phyloP scores from a whole-genome alignment of 768 basidiomycete genomes.

The Hericium erinaceus region DNA sequence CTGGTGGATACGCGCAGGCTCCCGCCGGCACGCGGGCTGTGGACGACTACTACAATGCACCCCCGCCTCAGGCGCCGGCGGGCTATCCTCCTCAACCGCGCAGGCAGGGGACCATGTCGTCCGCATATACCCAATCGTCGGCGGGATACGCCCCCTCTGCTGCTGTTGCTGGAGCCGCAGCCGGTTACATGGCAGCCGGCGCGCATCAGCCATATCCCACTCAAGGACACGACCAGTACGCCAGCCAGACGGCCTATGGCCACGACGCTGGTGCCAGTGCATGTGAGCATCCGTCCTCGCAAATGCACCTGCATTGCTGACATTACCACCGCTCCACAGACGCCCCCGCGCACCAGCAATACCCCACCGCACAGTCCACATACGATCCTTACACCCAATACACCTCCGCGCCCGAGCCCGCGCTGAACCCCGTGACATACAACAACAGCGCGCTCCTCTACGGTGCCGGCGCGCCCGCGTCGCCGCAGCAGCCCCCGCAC shows the following conservation, averaged over 20 bases:
- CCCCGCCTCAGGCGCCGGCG: constrained; percentile 28
- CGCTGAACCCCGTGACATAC: constrained; percentile 32
- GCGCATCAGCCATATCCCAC: constrained; percentile 21
- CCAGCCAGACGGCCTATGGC: constrained; percentile 15
- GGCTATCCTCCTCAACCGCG: constrained; percentile 33
- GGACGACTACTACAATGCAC: constrained; percentile 58
- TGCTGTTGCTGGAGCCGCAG: constrained; percentile 20
- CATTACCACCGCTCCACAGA: constrained; percentile 27
- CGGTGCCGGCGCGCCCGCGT: neutral
- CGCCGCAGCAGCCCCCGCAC: constrained; percentile 5
- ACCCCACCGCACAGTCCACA: constrained; percentile 22
- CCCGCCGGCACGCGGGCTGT: constrained; percentile 58
- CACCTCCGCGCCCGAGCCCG: constrained; percentile 18
- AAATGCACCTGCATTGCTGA: neutral
- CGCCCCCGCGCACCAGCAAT: constrained; percentile 42
- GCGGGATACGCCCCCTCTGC: constrained; percentile 33
- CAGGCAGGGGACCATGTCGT: constrained; percentile 14
- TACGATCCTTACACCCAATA: constrained; percentile 36
- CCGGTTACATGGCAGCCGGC: neutral
- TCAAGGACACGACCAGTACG: constrained; percentile 10
- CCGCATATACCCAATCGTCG: constrained; percentile 28
- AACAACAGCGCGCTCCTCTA: constrained; percentile 21
- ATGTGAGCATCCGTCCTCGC: constrained; percentile 7
- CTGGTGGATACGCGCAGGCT: constrained; percentile 56
- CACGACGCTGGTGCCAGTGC: constrained; percentile 21